Base-by-base conservation (phyloP, 2,329 filamentous ascomycete species). In the Colletotrichum navitas region DNA sequence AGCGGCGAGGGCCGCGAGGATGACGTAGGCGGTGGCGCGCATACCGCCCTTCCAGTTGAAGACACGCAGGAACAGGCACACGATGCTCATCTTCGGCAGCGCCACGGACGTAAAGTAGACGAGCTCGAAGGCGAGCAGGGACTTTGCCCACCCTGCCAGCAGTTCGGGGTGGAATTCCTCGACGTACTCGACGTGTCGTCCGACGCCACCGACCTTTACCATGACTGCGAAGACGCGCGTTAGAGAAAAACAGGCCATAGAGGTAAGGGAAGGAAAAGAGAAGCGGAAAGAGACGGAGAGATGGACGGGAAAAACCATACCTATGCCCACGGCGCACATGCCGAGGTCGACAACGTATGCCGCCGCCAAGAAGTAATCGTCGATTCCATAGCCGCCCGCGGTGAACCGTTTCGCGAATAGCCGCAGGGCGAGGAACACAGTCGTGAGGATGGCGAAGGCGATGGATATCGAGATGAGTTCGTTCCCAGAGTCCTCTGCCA, bases 51-150 rank as follows among this genome's bases (percentile, higher is more conserved):
- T 74, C 74, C 76, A 78, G 61, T 74, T 75, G 66, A 80, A 78
- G 12, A 80, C 71, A 32, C 77, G 77, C n/a, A 79, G 71, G 55
- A 79, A 80, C 14, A 79, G 74, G 47, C 71, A 77, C 7, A 80
- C 72, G 52, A 79, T 79, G 32, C 76, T 74, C 62, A 79, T 74
- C 71, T 79, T 79, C 26, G 77, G 77, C 24, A 79, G 62, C 5
- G 75, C 73, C 2, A 78, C 74, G 18, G 77, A 76, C 4, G 72
- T 68, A 56, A 79, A 79, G 70, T 79, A 79, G 58, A 76, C 52
- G 41, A 78, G 65, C 66, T 79, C 76, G 36, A 79, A 79, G 24
- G 75, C 75, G 34, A 78, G 69, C 16, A 78, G 63, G 55, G 73
- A 73, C 39, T 77, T 75, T 34, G 74, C 75, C 77, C 77, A 79